Percentiles rank a stretch among this genome's conserved stretches.
These are phyloP conservation scores for Sideroxylon spinosum DNA, from an alignment of 179 eudicot species.

Conservation along the genomic window DNA sequence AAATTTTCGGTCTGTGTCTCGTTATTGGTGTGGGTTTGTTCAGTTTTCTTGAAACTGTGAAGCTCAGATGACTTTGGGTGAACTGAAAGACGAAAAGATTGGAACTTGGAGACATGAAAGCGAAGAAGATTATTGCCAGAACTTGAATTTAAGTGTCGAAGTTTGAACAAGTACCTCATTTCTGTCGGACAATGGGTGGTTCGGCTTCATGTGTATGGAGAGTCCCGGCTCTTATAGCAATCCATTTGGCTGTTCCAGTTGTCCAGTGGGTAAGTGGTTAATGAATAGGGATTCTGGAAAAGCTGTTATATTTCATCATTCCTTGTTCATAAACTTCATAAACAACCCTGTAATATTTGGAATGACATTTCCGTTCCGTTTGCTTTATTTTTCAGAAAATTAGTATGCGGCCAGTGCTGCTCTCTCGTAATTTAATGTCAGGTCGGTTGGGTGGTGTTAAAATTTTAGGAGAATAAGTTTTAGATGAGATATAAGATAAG, in stretches of 20 bases:
- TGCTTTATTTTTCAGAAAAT: too few species aligned
- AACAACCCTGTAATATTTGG: too few species aligned
- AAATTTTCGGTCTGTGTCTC: constrained; percentile 15
- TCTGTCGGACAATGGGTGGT: background rate
- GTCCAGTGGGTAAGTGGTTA: background rate
- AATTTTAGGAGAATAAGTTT: too few species aligned
- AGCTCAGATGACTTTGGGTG: constrained; percentile 17
- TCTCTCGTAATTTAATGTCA: too few species aligned
- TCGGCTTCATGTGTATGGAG: background rate
- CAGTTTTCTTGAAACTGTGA: constrained; percentile 18
- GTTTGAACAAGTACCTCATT: constrained; percentile 22
- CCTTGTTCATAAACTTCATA: too few species aligned
- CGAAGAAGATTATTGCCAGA: constrained; percentile 8
- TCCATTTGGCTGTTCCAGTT: background rate
- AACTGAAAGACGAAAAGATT: constrained; percentile 5
- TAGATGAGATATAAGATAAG: too few species aligned
- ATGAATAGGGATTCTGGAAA: too few species aligned
- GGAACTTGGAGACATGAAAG: constrained; percentile 11
- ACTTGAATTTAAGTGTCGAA: constrained; percentile 15
- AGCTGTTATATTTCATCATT: too few species aligned
- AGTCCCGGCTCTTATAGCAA: background rate
- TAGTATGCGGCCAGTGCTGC: too few species aligned
- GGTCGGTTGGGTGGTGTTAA: too few species aligned
- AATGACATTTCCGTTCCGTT: too few species aligned
- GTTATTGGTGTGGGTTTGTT: constrained; percentile 5